phyloP scores from a whole-genome alignment of 163 green algal species.

The Chlorella variabilis region DNA sequence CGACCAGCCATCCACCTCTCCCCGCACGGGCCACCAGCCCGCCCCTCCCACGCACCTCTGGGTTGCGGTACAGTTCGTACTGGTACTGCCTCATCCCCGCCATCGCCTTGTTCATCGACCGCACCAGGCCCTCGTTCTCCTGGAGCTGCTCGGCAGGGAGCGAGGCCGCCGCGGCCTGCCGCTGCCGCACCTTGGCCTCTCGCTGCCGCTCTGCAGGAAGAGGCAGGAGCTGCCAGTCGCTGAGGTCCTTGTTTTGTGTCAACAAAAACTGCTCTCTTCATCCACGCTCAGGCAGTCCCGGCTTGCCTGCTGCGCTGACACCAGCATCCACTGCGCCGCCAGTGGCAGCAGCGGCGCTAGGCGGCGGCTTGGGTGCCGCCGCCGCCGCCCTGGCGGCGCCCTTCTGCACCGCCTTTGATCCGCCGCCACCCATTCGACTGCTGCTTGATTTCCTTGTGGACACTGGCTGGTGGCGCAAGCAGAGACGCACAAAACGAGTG shows the following conservation, averaged over 20 bases:
- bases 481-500: too few relatives aligned
- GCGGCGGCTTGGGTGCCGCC: background rate
- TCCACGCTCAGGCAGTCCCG: background rate
- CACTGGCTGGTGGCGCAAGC: too few relatives aligned
- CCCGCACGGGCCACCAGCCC: too few relatives aligned
- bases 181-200: background rate
- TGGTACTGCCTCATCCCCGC: conserved; percentile 18
- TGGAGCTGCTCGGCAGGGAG: background rate
- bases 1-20: too few relatives aligned
- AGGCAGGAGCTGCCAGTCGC: background rate
- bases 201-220: conserved; percentile 23
- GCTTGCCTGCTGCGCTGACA: conserved; percentile 10
- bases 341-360: background rate
- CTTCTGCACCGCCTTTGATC: conserved; percentile 10
- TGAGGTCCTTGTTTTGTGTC: too few relatives aligned
- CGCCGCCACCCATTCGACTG: background rate
- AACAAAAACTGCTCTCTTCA: too few relatives aligned
- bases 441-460: background rate
- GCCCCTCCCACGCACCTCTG: too few relatives aligned
- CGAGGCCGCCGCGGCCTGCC: background rate
- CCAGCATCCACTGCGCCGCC: background rate
- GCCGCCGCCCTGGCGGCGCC: background rate
- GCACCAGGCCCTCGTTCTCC: conserved; percentile 23
- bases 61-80: conserved; percentile 27
- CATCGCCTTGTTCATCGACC: conserved; percentile 27